A percentile compares a stretch with the other conserved stretches of the same genome.
Evolutionary conservation across 2,329 filamentous ascomycete genomes (phyloP).

Genomic region (Hyphodiscus sp.): DNA sequence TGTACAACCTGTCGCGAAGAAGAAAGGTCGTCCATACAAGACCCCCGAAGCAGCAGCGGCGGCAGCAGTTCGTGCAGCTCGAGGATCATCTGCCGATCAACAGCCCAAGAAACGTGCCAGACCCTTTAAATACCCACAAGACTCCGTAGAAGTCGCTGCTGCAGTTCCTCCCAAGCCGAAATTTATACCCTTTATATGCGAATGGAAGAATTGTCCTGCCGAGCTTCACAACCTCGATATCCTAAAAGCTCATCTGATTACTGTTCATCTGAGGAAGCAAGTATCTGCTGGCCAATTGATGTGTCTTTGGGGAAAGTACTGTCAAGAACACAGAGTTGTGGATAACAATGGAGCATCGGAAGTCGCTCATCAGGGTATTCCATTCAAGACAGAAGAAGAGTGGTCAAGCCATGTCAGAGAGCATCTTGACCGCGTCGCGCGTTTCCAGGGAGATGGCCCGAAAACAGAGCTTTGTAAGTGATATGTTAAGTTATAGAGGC

Average conservation of each 20-base stretch:
- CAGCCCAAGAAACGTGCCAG: constrained; percentile 14
- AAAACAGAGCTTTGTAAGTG: constrained; percentile 32
- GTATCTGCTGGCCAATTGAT: constrained; percentile 24
- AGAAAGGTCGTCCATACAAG: constrained; percentile 20
- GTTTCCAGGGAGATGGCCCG: constrained; percentile 55
- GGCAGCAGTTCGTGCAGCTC: background rate
- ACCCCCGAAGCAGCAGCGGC: constrained; percentile 5
- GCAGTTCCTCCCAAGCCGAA: constrained; percentile 29
- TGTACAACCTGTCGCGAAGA: background rate
- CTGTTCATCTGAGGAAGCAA: constrained; percentile 38
- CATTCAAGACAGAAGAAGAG: constrained; percentile 22
- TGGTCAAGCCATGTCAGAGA: constrained; percentile 47
- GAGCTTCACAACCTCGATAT: constrained; percentile 58
- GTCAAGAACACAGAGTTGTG: constrained; percentile 7
- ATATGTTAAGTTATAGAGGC: background rate
- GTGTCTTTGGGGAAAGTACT: constrained; percentile 38
- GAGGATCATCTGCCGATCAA: background rate
- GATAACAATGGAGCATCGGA: constrained; percentile 6
- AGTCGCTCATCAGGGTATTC: constrained; percentile 8
- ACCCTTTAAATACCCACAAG: constrained; percentile 4
- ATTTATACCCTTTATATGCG: constrained; percentile 50
- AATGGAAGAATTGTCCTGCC: constrained; percentile 53
- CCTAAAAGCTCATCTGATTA: constrained; percentile 45
- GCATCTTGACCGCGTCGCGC: constrained; percentile 48
- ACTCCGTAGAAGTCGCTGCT: background rate